A percentile compares a stretch with the other conserved stretches of the same genome.
phyloP scores from a whole-genome alignment of 768 basidiomycete genomes.

The Russula lepida region DNA sequence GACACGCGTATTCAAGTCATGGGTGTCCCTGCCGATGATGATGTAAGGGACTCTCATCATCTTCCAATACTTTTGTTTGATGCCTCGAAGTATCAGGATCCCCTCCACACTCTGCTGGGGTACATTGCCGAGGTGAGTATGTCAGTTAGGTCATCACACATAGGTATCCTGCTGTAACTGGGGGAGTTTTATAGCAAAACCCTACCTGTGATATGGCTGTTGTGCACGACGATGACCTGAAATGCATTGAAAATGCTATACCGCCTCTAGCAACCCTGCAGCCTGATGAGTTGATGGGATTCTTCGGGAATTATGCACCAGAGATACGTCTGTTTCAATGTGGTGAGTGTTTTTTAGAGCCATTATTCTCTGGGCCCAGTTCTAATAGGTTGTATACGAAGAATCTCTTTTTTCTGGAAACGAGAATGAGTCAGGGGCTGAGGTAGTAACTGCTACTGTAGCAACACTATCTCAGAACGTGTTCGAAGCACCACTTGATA shows the following conservation, averaged over 20 bases:
- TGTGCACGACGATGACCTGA: neutral
- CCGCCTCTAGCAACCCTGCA: neutral
- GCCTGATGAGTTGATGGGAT: neutral
- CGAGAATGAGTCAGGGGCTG: too few species aligned
- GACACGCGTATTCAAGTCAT: neutral
- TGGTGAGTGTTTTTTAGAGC: neutral
- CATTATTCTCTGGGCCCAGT: neutral
- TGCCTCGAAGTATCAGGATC: neutral
- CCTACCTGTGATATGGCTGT: neutral
- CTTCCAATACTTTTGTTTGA: neutral
- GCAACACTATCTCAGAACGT: neutral
- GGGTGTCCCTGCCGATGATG: neutral
- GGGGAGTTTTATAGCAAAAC: neutral
- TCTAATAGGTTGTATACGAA: neutral
- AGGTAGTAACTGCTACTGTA: neutral
- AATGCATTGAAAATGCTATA: neutral
- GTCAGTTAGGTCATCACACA: neutral
- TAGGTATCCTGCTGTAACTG: neutral
- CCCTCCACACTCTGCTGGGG: neutral
- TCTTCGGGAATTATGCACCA: neutral
- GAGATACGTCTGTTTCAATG: neutral
- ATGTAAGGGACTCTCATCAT: neutral
- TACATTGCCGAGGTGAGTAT: neutral
- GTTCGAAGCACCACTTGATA: too few species aligned
- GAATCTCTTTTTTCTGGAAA: neutral